Evolutionary conservation across 1,139 yeast species (phyloP), one percentile per base, ranked within the genome.

Genomic region (Wickerhamomyces sp.): DNA sequence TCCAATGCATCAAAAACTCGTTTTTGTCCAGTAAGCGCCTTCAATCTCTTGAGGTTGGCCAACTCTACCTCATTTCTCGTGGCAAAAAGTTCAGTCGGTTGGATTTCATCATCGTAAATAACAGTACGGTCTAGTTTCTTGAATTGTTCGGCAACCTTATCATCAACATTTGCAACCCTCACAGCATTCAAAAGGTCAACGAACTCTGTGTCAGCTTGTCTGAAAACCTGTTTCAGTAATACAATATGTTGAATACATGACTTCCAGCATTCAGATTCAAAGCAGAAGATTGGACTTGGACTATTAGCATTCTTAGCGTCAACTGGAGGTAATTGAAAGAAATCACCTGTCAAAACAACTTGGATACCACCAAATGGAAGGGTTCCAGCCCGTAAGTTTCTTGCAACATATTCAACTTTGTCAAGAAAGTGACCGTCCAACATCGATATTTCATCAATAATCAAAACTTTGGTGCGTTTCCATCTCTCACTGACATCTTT

Each of bases 271-370:
- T 59, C 51, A 17, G 78, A 64, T 47, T 79, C 77, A 53, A 80
- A 83, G 51, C 82, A 77, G 42, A 74, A 79, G 24, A 59, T 59
- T 3, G 61, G 53, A 15, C 54, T 52, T 8, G 58, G 52, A 1
- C 60, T 59, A 22, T 59, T 57, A 6, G 50, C 44, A 26, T 44
- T 42, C 16, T 28, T 28, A 18, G 71, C 64, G 6, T 35, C 37
- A 20, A 88, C 93, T 0, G 95, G 95, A 1, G 95, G 95, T 37
- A 86, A 61, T 57, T 86, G 95, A 57, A 78, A 85, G 52, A 86
- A 86, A 55, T 86, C 95, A 15, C 95, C 95, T 2, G 91, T 79
- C 19, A 82, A 57, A 11, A 86, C 72, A 11, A 86, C 51, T 55
- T 86, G 95, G 28, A 86, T 77, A 0, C 95, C 95, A 9, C 95